phyloP scores from a whole-genome alignment of 768 basidiomycete genomes.

The Xerocomus brunneocitrinus region DNA sequence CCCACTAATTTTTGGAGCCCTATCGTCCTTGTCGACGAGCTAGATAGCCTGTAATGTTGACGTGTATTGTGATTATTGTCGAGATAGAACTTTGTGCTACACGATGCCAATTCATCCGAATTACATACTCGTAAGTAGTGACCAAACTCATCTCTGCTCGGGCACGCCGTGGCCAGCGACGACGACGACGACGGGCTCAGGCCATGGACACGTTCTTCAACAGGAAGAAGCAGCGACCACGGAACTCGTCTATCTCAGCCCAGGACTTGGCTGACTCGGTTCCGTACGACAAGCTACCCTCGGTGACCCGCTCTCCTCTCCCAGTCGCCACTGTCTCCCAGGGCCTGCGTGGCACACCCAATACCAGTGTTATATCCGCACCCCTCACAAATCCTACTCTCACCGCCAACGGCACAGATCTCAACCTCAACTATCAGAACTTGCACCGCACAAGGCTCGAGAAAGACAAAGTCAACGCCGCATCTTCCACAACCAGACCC shows the following conservation, averaged over 20 bases:
- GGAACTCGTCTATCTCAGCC: constrained; percentile 57
- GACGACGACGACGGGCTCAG: constrained; percentile 10
- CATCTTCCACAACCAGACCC: constrained; percentile 33
- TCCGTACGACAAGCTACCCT: constrained; percentile 64
- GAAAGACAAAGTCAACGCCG: constrained; percentile 42
- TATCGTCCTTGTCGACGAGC: constrained; percentile 25
- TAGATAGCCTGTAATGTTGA: constrained; percentile 16
- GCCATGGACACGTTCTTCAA: constrained; percentile 66
- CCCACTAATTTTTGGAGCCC: constrained; percentile 28
- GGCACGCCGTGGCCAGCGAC: constrained; percentile 7
- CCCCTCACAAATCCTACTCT: constrained; percentile 82
- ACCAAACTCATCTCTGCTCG: background rate
- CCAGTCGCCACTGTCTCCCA: constrained; percentile 53
- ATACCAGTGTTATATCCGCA: constrained; percentile 55
- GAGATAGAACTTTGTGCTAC: background rate
- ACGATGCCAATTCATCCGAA: constrained; percentile 5
- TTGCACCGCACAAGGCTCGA: constrained; percentile 49
- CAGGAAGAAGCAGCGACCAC: constrained; percentile 53
- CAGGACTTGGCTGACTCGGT: constrained; percentile 66
- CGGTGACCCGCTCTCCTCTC: constrained; percentile 54
- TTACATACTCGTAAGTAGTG: background rate
- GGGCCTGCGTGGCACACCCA: constrained; percentile 40
- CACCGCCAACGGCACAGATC: constrained; percentile 64
- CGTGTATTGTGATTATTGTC: constrained; percentile 17
- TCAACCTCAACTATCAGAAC: constrained; percentile 59